A percentile compares a stretch with the other conserved stretches of the same genome.
phyloP scores from a whole-genome alignment of 2,329 filamentous ascomycete genomes.

The Hypoxylon sp. region DNA sequence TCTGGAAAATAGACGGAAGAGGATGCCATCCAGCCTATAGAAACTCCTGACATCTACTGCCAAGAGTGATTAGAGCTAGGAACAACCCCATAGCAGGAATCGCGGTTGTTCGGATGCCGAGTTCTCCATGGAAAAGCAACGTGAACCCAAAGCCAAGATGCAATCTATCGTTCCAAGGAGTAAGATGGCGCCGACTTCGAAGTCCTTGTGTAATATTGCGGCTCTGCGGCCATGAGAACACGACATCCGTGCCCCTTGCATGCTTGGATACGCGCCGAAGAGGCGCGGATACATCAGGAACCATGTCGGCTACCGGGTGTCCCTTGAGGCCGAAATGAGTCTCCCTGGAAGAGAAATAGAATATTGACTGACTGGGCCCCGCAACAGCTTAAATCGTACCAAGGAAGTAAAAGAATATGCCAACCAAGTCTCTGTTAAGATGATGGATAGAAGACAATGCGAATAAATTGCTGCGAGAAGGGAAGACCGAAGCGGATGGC shows the following conservation, averaged over 20 bases:
- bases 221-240: constrained; percentile 19
- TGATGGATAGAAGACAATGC: constrained; percentile 2
- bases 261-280: constrained; percentile 19
- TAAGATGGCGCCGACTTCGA: background rate
- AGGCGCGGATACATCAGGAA: constrained; percentile 2
- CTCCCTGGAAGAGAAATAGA: background rate
- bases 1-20: background rate
- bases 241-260: constrained; percentile 20
- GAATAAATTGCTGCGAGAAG: constrained; percentile 2
- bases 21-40: background rate
- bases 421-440: constrained; percentile 5
- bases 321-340: constrained; percentile 1
- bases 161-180: background rate
- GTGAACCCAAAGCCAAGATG: background rate
- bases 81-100: background rate
- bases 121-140: background rate
- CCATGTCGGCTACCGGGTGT: background rate
- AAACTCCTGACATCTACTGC: background rate
- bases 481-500: background rate
- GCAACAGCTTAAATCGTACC: background rate
- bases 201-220: constrained; percentile 19
- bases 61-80: background rate
- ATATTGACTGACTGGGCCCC: background rate
- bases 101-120: background rate
- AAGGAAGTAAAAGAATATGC: background rate